Conservation (phyloP, 305 asterid genomes). For the Solanum hybrid region DNA sequence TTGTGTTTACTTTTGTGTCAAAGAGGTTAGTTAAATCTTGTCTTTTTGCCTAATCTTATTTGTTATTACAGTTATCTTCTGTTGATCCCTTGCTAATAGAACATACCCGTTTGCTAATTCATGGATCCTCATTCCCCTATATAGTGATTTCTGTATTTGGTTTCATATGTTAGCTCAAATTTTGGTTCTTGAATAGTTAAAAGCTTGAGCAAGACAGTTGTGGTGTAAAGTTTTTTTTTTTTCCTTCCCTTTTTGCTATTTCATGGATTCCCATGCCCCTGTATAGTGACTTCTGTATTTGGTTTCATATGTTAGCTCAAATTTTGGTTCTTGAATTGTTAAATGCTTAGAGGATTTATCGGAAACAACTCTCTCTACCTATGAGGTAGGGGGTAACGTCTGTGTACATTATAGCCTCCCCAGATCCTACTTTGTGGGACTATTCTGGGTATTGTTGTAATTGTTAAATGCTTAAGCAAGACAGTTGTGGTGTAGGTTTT, state of each 20-base stretch:
- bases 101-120: background rate
- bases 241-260: background rate
- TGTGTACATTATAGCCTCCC: background rate
- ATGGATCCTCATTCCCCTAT: background rate
- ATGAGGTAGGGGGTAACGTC: background rate
- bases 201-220: background rate
- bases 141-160: background rate
- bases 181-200: background rate
- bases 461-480: background rate
- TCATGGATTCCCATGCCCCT: background rate
- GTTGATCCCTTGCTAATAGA: background rate
- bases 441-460: background rate
- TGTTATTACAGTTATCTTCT: background rate
- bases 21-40: background rate
- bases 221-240: background rate
- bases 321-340: background rate
- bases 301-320: background rate
- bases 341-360: background rate
- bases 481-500: background rate
- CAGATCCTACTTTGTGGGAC: background rate
- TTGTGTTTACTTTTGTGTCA: background rate
- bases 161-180: background rate
- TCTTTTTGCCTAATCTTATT: background rate
- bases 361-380: background rate
- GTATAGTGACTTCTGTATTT: background rate